Evolutionary conservation across 2,329 filamentous ascomycete genomes (phyloP).

Genomic region (Chaetomium sp.): DNA sequence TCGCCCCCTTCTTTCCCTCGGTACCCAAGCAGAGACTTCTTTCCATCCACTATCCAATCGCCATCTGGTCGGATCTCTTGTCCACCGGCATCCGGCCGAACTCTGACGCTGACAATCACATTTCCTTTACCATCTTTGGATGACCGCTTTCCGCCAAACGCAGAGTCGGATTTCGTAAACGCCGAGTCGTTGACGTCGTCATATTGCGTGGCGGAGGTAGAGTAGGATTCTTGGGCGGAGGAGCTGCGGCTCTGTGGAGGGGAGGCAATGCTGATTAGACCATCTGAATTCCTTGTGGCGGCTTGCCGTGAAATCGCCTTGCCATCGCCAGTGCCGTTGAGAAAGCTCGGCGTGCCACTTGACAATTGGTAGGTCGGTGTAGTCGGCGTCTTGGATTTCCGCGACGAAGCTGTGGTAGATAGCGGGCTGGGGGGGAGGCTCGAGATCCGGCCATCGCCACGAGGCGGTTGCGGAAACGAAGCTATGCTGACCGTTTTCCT

Average conservation of each 20-base stretch:
- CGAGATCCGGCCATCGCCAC: conserved; percentile 50
- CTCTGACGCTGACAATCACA: conserved; percentile 89
- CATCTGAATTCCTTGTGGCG: conserved; percentile 63
- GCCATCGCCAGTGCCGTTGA: conserved; percentile 73
- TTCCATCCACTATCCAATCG: conserved; percentile 89
- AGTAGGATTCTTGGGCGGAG: conserved; percentile 87
- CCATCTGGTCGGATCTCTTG: conserved; percentile 59
- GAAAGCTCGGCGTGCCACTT: conserved; percentile 59
- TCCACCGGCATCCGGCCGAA: conserved; percentile 72
- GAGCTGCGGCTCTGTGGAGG: conserved; percentile 85
- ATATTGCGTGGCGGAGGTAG: conserved; percentile 81
- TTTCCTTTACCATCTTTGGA: conserved; percentile 83
- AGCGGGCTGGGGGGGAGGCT: conserved; percentile 59
- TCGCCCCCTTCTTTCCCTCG: conserved; percentile 85
- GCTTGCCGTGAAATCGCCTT: conserved; percentile 60
- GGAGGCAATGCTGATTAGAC: conserved; percentile 69
- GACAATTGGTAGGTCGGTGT: conserved; percentile 47
- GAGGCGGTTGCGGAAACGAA: conserved; percentile 84
- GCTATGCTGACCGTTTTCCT: conserved; percentile 91
- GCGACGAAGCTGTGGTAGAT: conserved; percentile 44
- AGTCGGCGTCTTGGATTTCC: conserved; percentile 51
- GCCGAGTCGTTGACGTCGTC: conserved; percentile 65
- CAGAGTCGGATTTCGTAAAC: conserved; percentile 28
- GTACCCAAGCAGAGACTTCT: conserved; percentile 75
- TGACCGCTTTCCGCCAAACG: conserved; percentile 37